Conservation (phyloP, 805 yeast species). For the Wickerhamiella parazyma region DNA sequence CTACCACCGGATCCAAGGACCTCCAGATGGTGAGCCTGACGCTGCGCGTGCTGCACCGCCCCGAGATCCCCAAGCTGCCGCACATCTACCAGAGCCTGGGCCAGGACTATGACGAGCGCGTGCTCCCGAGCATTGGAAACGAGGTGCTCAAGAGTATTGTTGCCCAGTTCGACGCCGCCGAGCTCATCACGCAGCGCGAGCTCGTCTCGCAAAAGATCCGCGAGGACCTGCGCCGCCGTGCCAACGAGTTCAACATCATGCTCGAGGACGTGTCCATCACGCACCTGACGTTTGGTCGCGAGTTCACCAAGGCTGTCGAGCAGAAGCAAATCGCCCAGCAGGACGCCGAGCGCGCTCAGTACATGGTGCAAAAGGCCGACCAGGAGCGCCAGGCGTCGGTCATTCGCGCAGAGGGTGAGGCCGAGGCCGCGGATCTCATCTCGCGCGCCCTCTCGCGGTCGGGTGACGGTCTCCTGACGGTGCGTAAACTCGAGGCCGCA, state of each 20-base stretch:
- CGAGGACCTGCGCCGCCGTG: constrained; percentile 70
- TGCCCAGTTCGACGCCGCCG: constrained; percentile 93
- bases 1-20: constrained; percentile 95
- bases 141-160: constrained; percentile 82
- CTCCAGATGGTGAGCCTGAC: constrained; percentile 91
- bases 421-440: constrained; percentile 92
- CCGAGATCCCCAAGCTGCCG: constrained; percentile 75
- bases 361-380: constrained; percentile 87
- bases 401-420: constrained; percentile 98
- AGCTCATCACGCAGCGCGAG: constrained; percentile 93
- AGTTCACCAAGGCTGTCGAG: constrained; percentile 96
- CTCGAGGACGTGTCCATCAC: constrained; percentile 96
- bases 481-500: constrained; percentile 92
- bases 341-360: constrained; percentile 95
- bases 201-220: constrained; percentile 80
- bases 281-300: constrained; percentile 92
- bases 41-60: constrained; percentile 84
- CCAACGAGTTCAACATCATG: constrained; percentile 75
- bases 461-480: constrained; percentile 88
- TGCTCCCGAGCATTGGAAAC: constrained; percentile 82
- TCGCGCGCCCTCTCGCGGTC: constrained; percentile 85
- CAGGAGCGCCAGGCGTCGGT: constrained; percentile 92
- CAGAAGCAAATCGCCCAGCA: constrained; percentile 98
- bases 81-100: constrained; percentile 83
- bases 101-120: constrained; percentile 87